Base-by-base conservation (phyloP, 2,329 filamentous ascomycete genomes). In the Colletotrichum sojae region DNA sequence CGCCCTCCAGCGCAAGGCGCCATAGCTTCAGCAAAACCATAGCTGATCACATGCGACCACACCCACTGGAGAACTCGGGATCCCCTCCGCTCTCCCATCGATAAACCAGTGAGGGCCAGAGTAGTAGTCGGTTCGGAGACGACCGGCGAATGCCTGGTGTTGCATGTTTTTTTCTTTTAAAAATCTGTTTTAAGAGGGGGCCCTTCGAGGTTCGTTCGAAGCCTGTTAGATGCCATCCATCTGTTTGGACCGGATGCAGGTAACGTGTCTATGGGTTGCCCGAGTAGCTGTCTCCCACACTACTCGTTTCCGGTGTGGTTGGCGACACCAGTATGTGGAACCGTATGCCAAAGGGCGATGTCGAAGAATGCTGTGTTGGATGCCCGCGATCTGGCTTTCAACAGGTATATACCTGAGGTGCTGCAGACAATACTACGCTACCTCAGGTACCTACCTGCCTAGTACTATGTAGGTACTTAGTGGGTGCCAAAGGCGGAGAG, bases 21-120 rank as follows among this genome's bases (percentile, higher is more conserved):
- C n/a, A 51, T 20, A 25, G 15, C 5, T 52, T 20, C 36, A 45
- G 25, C 22, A 20, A 12, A 18, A 16, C 20, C 15, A 43, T 2
- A 5, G 12, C 6, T 18, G 1, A 25, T 4, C 46, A 70, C 63
- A 67, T 70, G 51, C 67, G 67, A 70, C 52, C 67, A 70, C 57
- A 70, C 67, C 67, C 63, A 58, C 22, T 48, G 63, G 67, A 70
- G 48, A 70, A 62, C 63, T 67, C 63, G 56, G 60, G 67, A 70
- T 70, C 67, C 67, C 63, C 57, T 70, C 67, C 52, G 67, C 63
- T 70, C 67, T 70, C 67, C 60, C 63, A 27, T 67, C 67, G 63
- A 67, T 67, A 70, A 70, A 67, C 68, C 43, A 40, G 31, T 51
- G 64, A 70, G 58, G 63, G 67, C 67, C 40, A 67, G 58, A 70